phyloP scores from a whole-genome alignment of 2,329 filamentous ascomycete genomes.

The Lachnellula hyalina region DNA sequence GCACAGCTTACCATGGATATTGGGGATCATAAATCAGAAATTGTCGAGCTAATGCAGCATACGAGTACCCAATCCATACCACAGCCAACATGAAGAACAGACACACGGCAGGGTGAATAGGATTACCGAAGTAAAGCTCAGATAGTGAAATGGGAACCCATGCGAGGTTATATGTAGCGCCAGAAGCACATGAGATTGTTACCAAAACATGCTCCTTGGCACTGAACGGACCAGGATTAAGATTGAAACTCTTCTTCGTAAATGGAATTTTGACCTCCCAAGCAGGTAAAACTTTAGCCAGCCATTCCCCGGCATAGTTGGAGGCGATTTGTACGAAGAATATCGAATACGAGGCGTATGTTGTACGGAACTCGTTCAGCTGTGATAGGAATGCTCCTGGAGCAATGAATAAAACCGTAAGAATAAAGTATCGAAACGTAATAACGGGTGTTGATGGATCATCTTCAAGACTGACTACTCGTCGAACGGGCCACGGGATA shows the following conservation, averaged over 20 bases:
- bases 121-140: conserved; percentile 51
- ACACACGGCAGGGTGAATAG: conserved; percentile 47
- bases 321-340: conserved; percentile 55
- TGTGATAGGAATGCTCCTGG: conserved; percentile 54
- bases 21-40: conserved; percentile 54
- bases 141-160: conserved; percentile 49
- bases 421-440: conserved; percentile 55
- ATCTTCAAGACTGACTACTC: conserved; percentile 52
- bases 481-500: conserved; percentile 50
- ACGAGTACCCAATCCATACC: conserved; percentile 54
- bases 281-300: conserved; percentile 40
- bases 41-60: conserved; percentile 52
- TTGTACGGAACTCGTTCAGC: conserved; percentile 52
- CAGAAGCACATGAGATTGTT: conserved; percentile 45
- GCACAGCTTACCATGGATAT: conserved; percentile 42
- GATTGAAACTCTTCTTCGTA: conserved; percentile 36
- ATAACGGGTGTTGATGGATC: conserved; percentile 50
- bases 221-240: conserved; percentile 29
- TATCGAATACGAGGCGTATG: conserved; percentile 47
- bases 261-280: conserved; percentile 40
- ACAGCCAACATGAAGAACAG: conserved; percentile 57
- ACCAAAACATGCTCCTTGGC: conserved; percentile 29
- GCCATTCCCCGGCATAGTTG: conserved; percentile 41
- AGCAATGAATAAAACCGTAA: conserved; percentile 49
- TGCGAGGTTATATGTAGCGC: conserved; percentile 46